These are phyloP conservation scores for Populus alba DNA, from an alignment of 345 rosid species.

Conservation along the genomic window DNA sequence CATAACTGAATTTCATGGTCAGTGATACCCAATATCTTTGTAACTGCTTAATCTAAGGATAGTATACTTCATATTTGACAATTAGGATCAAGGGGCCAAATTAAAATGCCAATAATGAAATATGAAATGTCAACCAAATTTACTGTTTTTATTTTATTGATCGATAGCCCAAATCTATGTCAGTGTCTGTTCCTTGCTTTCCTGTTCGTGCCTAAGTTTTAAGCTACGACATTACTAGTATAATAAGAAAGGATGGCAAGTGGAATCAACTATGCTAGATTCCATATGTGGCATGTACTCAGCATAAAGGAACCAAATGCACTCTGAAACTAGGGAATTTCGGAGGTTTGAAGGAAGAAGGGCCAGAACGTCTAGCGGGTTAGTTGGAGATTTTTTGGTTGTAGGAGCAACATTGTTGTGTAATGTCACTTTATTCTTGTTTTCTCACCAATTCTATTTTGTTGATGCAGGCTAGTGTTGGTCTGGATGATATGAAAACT, in stretches of 20 bases:
- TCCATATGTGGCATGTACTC: background rate
- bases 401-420: background rate
- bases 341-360: background rate
- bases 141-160: no score
- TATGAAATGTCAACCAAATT: no score
- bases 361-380: background rate
- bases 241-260: background rate
- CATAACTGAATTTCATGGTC: background rate
- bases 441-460: slow-evolving; percentile 8
- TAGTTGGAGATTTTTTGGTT: background rate
- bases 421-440: background rate
- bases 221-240: background rate
- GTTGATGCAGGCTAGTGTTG: slow-evolving; percentile 67
- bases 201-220: background rate
- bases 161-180: background rate
- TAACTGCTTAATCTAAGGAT: slow-evolving; percentile 2
- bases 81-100: background rate
- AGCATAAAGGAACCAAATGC: background rate
- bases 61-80: background rate
- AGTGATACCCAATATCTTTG: background rate
- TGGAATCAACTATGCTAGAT: background rate
- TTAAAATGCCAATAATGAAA: background rate
- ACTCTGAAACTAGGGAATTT: background rate
- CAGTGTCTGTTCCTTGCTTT: background rate
- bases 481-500: slow-evolving; percentile 87